Percentiles rank a stretch among this genome's conserved stretches.
Conservation (phyloP, 2,329 filamentous ascomycete genomes). For the Celoporthe dispersa region DNA sequence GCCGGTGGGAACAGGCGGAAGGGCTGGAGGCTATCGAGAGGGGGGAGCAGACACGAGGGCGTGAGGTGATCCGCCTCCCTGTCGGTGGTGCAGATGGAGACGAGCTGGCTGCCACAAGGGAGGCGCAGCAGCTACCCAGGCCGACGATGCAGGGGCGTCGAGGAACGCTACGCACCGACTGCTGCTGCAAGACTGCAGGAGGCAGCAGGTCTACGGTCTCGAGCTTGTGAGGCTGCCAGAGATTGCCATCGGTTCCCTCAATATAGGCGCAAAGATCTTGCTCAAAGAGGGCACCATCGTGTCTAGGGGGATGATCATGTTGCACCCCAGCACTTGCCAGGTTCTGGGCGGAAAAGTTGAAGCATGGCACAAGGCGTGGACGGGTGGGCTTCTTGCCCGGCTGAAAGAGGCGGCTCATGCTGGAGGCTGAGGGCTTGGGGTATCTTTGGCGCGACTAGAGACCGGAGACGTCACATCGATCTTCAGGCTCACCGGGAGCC, state of each 20-base stretch:
- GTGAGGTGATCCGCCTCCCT: conserved; percentile 78
- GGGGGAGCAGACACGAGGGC: conserved; percentile 74
- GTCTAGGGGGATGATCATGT: conserved; percentile 76
- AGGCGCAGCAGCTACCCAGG: conserved; percentile 7
- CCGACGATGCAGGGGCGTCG: conserved; percentile 30
- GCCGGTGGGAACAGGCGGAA: conserved; percentile 87
- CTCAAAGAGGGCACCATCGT: conserved; percentile 68
- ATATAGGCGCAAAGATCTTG: conserved; percentile 82
- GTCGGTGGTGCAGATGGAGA: conserved; percentile 49
- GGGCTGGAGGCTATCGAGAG: conserved; percentile 74
- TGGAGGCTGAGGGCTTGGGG: conserved; percentile 28
- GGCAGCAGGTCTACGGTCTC: conserved; percentile 70
- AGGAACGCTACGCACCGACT: conserved; percentile 74
- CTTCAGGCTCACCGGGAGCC: background rate
- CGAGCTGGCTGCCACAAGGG: conserved; percentile 44
- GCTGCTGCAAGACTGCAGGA: conserved; percentile 78
- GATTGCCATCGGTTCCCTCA: conserved; percentile 65
- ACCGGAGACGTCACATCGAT: background rate
- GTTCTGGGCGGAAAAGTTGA: conserved; percentile 90
- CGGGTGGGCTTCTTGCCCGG: conserved; percentile 68
- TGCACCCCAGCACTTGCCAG: conserved; percentile 71
- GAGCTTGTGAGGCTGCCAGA: conserved; percentile 71
- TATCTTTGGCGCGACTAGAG: background rate
- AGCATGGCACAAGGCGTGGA: conserved; percentile 77
- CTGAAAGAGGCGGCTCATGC: conserved; percentile 64